Conservation (phyloP, 768 basidiomycete species). For the Daedaleopsis nitida region DNA sequence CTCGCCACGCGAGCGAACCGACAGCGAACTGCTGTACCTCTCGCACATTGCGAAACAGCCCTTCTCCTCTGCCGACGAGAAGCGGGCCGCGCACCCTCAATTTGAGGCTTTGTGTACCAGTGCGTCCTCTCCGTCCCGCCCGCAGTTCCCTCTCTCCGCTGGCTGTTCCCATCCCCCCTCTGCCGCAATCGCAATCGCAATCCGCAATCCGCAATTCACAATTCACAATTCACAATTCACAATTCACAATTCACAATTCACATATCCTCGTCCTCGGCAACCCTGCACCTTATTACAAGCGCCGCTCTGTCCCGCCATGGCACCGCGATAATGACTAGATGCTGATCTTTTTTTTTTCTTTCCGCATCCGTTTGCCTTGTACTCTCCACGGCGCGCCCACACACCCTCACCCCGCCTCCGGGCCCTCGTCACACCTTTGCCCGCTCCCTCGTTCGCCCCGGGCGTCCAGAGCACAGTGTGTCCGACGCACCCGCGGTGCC, state of each 20-base stretch:
- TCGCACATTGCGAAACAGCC: slow-evolving; percentile 58
- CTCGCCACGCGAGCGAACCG: slow-evolving; percentile 67
- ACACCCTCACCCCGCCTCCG: background rate
- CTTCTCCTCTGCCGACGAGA: slow-evolving; percentile 41
- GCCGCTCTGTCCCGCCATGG: too few relatives aligned
- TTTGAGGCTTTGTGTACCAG: slow-evolving; percentile 67
- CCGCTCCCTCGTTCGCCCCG: background rate
- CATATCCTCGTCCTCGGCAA: too few relatives aligned
- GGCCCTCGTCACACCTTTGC: background rate
- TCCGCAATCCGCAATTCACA: too few relatives aligned
- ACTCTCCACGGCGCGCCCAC: background rate
- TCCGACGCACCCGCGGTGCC: slow-evolving; percentile 39
- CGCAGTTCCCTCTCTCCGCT: too few relatives aligned
- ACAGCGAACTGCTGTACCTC: slow-evolving; percentile 83
- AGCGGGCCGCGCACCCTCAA: slow-evolving; percentile 57
- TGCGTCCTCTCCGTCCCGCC: slow-evolving; percentile 34
- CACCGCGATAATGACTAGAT: background rate
- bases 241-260: too few relatives aligned
- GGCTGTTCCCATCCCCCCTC: background rate
- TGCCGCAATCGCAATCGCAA: background rate
- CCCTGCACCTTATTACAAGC: too few relatives aligned
- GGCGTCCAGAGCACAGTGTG: slow-evolving; percentile 55
- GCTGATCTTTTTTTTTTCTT: background rate
- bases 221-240: too few relatives aligned
- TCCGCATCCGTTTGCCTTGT: background rate